phyloP scores from a whole-genome alignment of 1,139 yeast genomes.

The Candida albicans region DNA sequence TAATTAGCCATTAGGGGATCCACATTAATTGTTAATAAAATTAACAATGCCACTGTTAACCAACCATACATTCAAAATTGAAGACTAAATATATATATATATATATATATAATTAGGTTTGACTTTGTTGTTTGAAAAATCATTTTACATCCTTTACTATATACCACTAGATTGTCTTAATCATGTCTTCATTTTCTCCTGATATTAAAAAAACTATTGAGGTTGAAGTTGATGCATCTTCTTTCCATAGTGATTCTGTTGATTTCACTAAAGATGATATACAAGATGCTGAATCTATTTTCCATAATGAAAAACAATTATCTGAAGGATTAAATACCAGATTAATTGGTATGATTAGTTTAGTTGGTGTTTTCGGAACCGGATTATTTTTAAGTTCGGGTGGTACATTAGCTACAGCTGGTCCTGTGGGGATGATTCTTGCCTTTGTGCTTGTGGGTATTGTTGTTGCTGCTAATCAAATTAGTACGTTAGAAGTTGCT shows the following conservation, averaged over 20 bases:
- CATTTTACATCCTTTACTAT: too few relatives aligned
- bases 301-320: constrained; percentile 13
- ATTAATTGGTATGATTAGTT: constrained; percentile 33
- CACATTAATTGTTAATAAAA: too few relatives aligned
- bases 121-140: too few relatives aligned
- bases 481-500: constrained; percentile 29
- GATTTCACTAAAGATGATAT: constrained; percentile 5
- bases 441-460: constrained; percentile 23
- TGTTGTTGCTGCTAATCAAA: constrained; percentile 23
- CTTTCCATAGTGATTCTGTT: background rate
- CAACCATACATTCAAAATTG: too few relatives aligned
- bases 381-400: constrained; percentile 19
- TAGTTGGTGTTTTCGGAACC: constrained; percentile 31
- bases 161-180: too few relatives aligned
- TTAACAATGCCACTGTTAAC: too few relatives aligned
- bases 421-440: constrained; percentile 25
- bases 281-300: constrained; percentile 9
- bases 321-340: constrained; percentile 22
- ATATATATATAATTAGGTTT: too few relatives aligned
- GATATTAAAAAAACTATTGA: background rate
- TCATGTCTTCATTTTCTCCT: too few relatives aligned
- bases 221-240: constrained; percentile 1
- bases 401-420: constrained; percentile 19
- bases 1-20: too few relatives aligned
- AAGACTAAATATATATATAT: too few relatives aligned